These are phyloP conservation scores for Scortechinia acanthostroma DNA, from an alignment of 2,329 filamentous ascomycete genomes.

Conservation along the genomic window DNA sequence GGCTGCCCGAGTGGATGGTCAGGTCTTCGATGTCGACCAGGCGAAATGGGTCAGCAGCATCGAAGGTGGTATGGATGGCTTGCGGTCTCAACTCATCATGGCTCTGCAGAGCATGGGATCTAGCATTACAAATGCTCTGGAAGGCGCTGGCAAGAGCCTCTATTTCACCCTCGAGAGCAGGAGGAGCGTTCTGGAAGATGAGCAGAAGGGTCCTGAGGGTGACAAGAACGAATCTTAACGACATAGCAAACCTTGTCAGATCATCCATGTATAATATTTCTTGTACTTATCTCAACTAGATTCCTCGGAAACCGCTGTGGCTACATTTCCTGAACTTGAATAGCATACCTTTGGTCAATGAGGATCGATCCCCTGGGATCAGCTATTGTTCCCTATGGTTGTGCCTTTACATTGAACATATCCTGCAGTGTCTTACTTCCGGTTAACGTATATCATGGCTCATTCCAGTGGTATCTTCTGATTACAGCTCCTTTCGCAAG, in stretches of 20 bases:
- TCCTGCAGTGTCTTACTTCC: too few relatives aligned
- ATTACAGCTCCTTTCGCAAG: too few relatives aligned
- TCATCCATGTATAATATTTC: conserved; percentile 1
- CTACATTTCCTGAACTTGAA: too few relatives aligned
- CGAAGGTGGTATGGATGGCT: conserved; percentile 70
- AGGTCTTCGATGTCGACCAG: conserved; percentile 72
- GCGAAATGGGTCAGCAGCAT: conserved; percentile 65
- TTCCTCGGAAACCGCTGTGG: too few relatives aligned
- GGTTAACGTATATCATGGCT: too few relatives aligned
- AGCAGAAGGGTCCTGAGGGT: conserved; percentile 28
- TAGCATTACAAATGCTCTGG: conserved; percentile 70
- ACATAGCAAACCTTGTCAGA: too few relatives aligned
- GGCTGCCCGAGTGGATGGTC: conserved; percentile 79
- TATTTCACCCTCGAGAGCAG: conserved; percentile 84
- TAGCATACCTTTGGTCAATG: too few relatives aligned
- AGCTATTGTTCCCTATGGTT: too few relatives aligned
- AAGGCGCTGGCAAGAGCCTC: conserved; percentile 72
- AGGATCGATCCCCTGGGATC: too few relatives aligned
- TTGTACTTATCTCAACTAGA: too few relatives aligned
- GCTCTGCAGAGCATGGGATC: conserved; percentile 77
- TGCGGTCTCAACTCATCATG: conserved; percentile 74
- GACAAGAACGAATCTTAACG: not conserved
- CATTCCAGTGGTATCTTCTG: too few relatives aligned
- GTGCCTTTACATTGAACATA: too few relatives aligned
- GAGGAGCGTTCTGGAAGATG: conserved; percentile 74